phyloP scores from a whole-genome alignment of 2,329 filamentous ascomycete genomes.

The Arthrobotrys iridis region DNA sequence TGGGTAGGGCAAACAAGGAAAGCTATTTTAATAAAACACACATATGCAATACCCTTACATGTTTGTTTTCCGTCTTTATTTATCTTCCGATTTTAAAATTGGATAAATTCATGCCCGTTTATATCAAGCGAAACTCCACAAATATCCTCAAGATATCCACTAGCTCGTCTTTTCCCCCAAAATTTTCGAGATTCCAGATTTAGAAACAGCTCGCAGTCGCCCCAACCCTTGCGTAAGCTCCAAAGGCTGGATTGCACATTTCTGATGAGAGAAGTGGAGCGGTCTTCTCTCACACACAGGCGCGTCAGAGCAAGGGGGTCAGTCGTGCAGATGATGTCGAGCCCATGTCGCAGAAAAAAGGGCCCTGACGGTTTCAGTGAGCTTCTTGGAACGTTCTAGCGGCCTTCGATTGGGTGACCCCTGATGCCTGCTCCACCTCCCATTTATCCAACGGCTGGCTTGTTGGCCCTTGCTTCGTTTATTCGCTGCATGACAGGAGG shows the following conservation, averaged over 20 bases:
- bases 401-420: slow-evolving; percentile 39
- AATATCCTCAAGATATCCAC: slow-evolving; percentile 6
- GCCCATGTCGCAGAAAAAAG: slow-evolving; percentile 37
- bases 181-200: slow-evolving; percentile 51
- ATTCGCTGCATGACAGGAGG: slow-evolving; percentile 34
- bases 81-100: slow-evolving; percentile 36
- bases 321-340: slow-evolving; percentile 23
- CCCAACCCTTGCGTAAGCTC: slow-evolving; percentile 26
- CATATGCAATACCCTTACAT: slow-evolving; percentile 8
- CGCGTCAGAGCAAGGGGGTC: slow-evolving; percentile 39
- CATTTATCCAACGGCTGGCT: slow-evolving; percentile 37
- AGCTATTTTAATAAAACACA: slow-evolving; percentile 6
- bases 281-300: slow-evolving; percentile 18
- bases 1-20: neutral
- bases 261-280: slow-evolving; percentile 9
- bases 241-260: slow-evolving; percentile 33
- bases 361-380: slow-evolving; percentile 51
- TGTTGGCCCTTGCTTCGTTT: slow-evolving; percentile 17
- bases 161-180: too few species aligned
- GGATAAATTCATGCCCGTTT: slow-evolving; percentile 40
- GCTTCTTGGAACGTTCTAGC: slow-evolving; percentile 53
- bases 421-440: slow-evolving; percentile 40
- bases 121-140: slow-evolving; percentile 39
- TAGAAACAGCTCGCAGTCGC: slow-evolving; percentile 38
- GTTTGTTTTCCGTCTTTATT: neutral